phyloP scores from a whole-genome alignment of 2,329 filamentous ascomycete genomes.

The Elsinoe necatrix region DNA sequence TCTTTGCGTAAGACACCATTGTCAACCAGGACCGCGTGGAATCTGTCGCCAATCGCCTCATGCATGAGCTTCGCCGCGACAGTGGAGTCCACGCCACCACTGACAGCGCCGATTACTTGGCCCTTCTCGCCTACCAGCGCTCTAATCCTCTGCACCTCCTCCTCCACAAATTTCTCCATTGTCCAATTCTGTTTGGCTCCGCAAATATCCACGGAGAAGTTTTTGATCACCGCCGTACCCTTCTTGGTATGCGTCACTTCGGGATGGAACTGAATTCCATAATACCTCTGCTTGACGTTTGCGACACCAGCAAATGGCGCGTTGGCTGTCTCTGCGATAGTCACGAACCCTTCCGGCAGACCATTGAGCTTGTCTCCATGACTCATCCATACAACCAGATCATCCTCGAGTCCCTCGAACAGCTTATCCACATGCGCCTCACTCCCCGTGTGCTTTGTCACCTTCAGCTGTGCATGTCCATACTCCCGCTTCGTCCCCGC shows the following conservation, averaged over 20 bases:
- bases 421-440: conserved; percentile 63
- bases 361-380: conserved; percentile 77
- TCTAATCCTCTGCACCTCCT: conserved; percentile 73
- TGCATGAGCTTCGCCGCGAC: conserved; percentile 81
- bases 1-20: conserved; percentile 80
- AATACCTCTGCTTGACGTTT: conserved; percentile 61
- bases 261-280: conserved; percentile 82
- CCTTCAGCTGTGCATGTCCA: conserved; percentile 58
- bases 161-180: conserved; percentile 74
- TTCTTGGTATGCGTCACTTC: conserved; percentile 67
- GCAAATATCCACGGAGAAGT: conserved; percentile 81
- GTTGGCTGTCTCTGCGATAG: conserved; percentile 67
- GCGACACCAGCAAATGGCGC: conserved; percentile 73
- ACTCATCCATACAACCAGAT: conserved; percentile 72
- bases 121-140: conserved; percentile 70
- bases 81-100: conserved; percentile 81
- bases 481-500: conserved; percentile 63
- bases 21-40: conserved; percentile 78
- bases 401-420: conserved; percentile 65
- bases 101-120: conserved; percentile 73
- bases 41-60: conserved; percentile 75
- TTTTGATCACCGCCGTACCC: conserved; percentile 63
- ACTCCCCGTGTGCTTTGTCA: conserved; percentile 48
- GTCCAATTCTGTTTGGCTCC: conserved; percentile 68
- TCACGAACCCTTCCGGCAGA: conserved; percentile 64